A percentile compares a stretch with the other conserved stretches of the same genome.
These are phyloP conservation scores for Talaromyces ruber DNA, from an alignment of 495 filamentous ascomycete genomes.

Conservation along the genomic window DNA sequence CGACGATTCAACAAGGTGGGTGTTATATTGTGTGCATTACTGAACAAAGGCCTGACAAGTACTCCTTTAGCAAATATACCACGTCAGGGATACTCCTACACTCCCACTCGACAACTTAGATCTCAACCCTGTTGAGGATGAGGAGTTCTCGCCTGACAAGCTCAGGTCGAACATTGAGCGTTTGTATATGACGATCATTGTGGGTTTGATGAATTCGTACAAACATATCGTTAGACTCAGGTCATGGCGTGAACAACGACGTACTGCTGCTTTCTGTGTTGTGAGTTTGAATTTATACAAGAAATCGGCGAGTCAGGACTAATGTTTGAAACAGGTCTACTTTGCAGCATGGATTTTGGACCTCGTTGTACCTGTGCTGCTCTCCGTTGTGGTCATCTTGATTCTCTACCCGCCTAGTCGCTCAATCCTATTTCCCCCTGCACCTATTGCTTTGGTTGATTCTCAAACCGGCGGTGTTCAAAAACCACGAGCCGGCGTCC, in stretches of 20 bases:
- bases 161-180: constrained; percentile 72
- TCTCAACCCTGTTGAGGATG: constrained; percentile 70
- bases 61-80: constrained; percentile 68
- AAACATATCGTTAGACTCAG: constrained; percentile 71
- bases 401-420: constrained; percentile 60
- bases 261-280: constrained; percentile 59
- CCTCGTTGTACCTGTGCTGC: constrained; percentile 56
- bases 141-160: constrained; percentile 83
- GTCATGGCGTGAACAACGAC: constrained; percentile 66
- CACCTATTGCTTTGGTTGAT: constrained; percentile 57
- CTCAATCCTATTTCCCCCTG: constrained; percentile 62
- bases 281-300: constrained; percentile 22
- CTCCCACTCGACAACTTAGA: constrained; percentile 56
- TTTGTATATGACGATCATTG: constrained; percentile 73
- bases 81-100: constrained; percentile 61
- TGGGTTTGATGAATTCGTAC: constrained; percentile 54
- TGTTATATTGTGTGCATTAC: background rate
- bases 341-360: constrained; percentile 67
- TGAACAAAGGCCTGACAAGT: background rate
- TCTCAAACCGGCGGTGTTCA: constrained; percentile 55
- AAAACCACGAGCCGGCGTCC: constrained; percentile 58
- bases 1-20: constrained; percentile 76
- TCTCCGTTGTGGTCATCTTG: constrained; percentile 49
- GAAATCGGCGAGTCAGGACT: background rate
- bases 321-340: constrained; percentile 44